These are phyloP conservation scores for Xylariaceae sp. DNA, from an alignment of 2,329 filamentous ascomycete species.

Conservation along the genomic window DNA sequence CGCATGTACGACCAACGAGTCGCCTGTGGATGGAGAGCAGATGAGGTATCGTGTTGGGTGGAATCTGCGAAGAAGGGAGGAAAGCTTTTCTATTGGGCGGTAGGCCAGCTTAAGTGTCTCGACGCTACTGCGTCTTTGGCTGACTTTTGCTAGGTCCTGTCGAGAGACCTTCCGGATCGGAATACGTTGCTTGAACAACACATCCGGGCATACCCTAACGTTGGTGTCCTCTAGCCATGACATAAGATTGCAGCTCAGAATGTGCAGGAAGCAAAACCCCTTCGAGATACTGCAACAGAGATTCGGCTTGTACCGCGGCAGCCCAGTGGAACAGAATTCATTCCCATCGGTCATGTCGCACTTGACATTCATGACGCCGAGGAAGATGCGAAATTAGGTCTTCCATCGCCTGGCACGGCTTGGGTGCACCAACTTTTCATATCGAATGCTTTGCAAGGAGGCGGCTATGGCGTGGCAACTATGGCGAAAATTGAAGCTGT, in stretches of 20 bases:
- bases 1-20: conserved; percentile 51
- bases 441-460: conserved; percentile 45
- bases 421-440: conserved; percentile 51
- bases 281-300: conserved; percentile 45
- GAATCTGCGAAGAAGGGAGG: conserved; percentile 42
- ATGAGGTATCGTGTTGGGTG: conserved; percentile 46
- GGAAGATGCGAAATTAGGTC: conserved; percentile 40
- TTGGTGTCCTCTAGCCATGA: conserved; percentile 23
- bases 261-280: conserved; percentile 40
- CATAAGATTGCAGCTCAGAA: conserved; percentile 5
- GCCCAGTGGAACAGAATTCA: conserved; percentile 41
- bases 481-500: conserved; percentile 45
- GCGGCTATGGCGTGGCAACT: conserved; percentile 44
- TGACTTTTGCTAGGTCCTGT: conserved; percentile 36
- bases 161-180: conserved; percentile 38
- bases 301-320: conserved; percentile 38
- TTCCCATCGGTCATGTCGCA: conserved; percentile 50
- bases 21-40: conserved; percentile 51
- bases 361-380: conserved; percentile 43
- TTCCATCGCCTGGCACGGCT: conserved; percentile 40
- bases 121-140: conserved; percentile 16
- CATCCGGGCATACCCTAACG: conserved; percentile 39
- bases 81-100: conserved; percentile 50
- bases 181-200: conserved; percentile 42
- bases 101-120: conserved; percentile 32